These are phyloP conservation scores for Pseudocercospora fuligena DNA, from an alignment of 2,329 filamentous ascomycete species.

Conservation along the genomic window DNA sequence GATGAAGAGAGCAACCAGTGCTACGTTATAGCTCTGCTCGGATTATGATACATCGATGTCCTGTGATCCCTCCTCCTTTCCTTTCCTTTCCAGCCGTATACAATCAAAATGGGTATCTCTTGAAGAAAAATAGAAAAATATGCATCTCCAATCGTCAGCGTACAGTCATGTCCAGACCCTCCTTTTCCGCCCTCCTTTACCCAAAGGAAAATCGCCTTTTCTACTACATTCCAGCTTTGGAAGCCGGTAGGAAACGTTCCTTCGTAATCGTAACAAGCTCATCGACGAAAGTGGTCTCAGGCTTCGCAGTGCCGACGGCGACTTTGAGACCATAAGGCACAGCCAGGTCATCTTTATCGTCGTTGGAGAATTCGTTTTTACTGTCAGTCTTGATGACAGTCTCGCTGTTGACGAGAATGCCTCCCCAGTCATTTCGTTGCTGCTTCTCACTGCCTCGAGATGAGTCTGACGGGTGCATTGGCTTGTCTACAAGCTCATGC, in stretches of 20 bases:
- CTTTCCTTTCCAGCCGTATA: not conserved
- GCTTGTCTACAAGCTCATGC: constrained; percentile 37
- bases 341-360: constrained; percentile 22
- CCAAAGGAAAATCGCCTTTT: not conserved
- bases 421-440: constrained; percentile 37
- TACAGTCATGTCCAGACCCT: not conserved
- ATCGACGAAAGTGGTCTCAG: constrained; percentile 49
- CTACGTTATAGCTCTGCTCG: not conserved
- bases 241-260: constrained; percentile 33
- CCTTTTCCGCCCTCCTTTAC: not conserved
- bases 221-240: constrained; percentile 15
- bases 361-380: constrained; percentile 33
- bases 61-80: not conserved
- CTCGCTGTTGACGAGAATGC: constrained; percentile 45
- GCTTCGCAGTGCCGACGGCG: constrained; percentile 41
- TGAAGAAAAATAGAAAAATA: not conserved
- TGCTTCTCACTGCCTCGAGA: constrained; percentile 14
- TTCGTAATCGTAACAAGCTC: constrained; percentile 40
- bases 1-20: constrained; percentile 2
- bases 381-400: constrained; percentile 40
- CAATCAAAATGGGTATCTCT: constrained; percentile 13
- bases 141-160: not conserved
- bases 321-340: constrained; percentile 38
- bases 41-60: not conserved
- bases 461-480: constrained; percentile 26